phyloP scores from a whole-genome alignment of 257 asterid genomes.

The Mitragyna speciosa region DNA sequence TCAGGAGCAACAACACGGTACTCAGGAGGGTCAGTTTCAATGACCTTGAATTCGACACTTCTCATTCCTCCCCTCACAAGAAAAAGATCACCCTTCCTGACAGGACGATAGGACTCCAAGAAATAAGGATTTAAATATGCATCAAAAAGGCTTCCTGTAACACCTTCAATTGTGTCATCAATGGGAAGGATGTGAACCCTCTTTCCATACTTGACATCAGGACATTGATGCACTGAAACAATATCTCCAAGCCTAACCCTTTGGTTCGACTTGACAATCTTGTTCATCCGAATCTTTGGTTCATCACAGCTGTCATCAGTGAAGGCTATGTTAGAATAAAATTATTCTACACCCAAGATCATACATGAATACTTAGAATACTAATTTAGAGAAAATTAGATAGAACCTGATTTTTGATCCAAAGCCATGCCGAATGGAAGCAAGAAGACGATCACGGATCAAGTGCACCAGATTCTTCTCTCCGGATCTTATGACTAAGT shows the following conservation, averaged over 20 bases:
- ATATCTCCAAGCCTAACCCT: not conserved
- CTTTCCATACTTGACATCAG: too few relatives aligned
- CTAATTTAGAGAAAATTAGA: too few relatives aligned
- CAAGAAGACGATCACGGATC: too few relatives aligned
- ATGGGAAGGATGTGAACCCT: too few relatives aligned
- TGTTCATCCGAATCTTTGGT: not conserved
- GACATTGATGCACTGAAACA: not conserved
- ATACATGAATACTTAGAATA: too few relatives aligned
- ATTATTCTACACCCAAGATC: too few relatives aligned
- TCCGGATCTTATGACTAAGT: too few relatives aligned
- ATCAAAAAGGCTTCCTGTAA: not conserved
- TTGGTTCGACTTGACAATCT: not conserved
- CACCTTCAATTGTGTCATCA: not conserved
- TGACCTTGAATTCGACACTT: not conserved
- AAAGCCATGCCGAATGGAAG: too few relatives aligned
- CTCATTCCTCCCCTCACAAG: not conserved
- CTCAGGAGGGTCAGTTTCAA: not conserved
- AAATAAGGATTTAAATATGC: not conserved
- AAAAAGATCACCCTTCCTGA: not conserved
- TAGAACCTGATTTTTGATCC: too few relatives aligned
- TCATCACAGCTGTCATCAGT: not conserved
- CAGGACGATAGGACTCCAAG: not conserved
- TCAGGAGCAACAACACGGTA: not conserved
- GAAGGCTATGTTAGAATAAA: too few relatives aligned
- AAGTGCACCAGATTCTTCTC: too few relatives aligned